These are phyloP conservation scores for Dinochytrium kinnereticum DNA, from an alignment of 371 early-diverging fungal species.

Conservation along the genomic window DNA sequence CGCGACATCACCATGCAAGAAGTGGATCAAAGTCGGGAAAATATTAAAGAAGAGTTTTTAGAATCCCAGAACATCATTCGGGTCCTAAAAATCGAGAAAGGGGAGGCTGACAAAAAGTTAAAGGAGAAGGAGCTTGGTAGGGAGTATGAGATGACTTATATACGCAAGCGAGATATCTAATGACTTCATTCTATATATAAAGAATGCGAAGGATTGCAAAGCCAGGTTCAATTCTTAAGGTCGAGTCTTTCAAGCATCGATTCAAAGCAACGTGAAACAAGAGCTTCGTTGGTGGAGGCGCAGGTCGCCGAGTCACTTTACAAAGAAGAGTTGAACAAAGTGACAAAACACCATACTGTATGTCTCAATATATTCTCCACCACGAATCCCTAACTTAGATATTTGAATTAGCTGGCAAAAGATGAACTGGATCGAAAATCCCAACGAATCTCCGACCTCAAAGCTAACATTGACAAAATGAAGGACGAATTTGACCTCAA, in stretches of 20 bases:
- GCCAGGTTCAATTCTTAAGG: slow-evolving; percentile 30
- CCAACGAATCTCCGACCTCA: slow-evolving; percentile 39
- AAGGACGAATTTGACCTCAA: slow-evolving; percentile 48
- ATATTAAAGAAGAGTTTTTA: slow-evolving; percentile 17
- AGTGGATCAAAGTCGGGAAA: slow-evolving; percentile 32
- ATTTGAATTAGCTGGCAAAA: slow-evolving; percentile 27
- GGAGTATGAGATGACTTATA: slow-evolving; percentile 14
- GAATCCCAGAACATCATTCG: slow-evolving; percentile 34
- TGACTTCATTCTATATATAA: slow-evolving; percentile 19
- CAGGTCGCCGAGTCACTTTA: slow-evolving; percentile 52
- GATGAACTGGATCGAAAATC: slow-evolving; percentile 47
- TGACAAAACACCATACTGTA: slow-evolving; percentile 41
- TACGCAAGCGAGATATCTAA: not conserved
- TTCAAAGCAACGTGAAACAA: slow-evolving; percentile 32
- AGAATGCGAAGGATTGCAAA: slow-evolving; percentile 32
- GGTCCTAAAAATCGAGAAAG: slow-evolving; percentile 38
- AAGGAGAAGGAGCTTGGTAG: slow-evolving; percentile 45
- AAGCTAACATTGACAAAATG: slow-evolving; percentile 35
- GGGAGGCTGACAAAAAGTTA: slow-evolving; percentile 36
- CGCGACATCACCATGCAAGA: slow-evolving; percentile 53
- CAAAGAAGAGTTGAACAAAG: slow-evolving; percentile 47
- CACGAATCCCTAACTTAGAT: not conserved
- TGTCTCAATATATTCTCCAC: not conserved
- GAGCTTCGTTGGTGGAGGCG: slow-evolving; percentile 40
- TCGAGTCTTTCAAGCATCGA: slow-evolving; percentile 17